Conservation (phyloP, 2,329 filamentous ascomycete species). For the Aplosporella prunicola region DNA sequence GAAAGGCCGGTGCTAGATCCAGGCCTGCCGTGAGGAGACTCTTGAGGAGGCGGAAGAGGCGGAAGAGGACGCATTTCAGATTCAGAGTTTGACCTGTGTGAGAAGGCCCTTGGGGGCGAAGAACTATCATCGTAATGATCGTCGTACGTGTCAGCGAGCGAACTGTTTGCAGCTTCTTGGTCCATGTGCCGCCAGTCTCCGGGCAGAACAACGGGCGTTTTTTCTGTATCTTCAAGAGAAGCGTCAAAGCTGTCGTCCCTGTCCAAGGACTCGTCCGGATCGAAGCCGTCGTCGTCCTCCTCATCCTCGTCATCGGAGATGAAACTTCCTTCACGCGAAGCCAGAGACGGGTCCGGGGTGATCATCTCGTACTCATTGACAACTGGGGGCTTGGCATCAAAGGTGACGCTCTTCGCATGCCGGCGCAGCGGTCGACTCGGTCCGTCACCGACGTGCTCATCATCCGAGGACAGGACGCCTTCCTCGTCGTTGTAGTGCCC, state of each 20-base stretch:
- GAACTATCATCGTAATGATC: conserved; percentile 63
- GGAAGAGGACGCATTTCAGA: conserved; percentile 77
- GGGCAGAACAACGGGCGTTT: conserved; percentile 94
- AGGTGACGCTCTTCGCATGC: conserved; percentile 93
- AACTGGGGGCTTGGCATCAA: conserved; percentile 85
- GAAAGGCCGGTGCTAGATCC: conserved; percentile 55
- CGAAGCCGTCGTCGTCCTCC: conserved; percentile 57
- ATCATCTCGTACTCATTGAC: conserved; percentile 98
- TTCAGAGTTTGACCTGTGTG: conserved; percentile 57
- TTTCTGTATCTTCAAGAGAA: conserved; percentile 88
- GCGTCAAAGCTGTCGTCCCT: conserved; percentile 90
- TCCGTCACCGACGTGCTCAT: conserved; percentile 45
- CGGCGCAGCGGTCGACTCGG: conserved; percentile 62
- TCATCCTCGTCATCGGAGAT: conserved; percentile 69
- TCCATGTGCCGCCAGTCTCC: conserved; percentile 86
- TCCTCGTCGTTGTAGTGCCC: conserved; percentile 27
- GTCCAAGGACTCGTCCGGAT: conserved; percentile 50
- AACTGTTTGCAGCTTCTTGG: conserved; percentile 51
- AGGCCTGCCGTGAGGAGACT: conserved; percentile 43
- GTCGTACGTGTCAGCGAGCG: conserved; percentile 46
- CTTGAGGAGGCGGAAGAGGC: conserved; percentile 61
- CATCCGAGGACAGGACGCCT: conserved; percentile 30
- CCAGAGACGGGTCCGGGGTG: conserved; percentile 89
- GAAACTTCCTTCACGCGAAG: conserved; percentile 86
- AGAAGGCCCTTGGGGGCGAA: too few relatives aligned